Evolutionary conservation across 2,329 filamentous ascomycete genomes (phyloP), one percentile per base, ranked within the genome.

Genomic region (Alternaria burnsii): DNA sequence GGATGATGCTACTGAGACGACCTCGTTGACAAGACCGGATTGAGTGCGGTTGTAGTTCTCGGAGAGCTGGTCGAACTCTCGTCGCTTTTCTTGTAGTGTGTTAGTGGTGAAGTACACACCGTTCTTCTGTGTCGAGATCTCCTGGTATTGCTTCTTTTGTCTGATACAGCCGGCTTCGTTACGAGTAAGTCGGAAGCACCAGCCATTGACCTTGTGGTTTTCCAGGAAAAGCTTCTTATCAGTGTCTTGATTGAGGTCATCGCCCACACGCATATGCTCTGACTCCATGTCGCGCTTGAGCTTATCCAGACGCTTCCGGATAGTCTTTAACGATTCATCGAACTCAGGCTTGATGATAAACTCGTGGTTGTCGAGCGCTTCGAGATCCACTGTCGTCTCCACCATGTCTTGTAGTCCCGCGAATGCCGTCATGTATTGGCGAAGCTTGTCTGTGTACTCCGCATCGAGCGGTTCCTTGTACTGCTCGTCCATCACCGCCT

Each of bases 341-440:
- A 97, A 99, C 74, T 99, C 95, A 1, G 96, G 92, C 80, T 98
- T 99, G 85, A 99, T 99, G 71, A 97, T 94, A 80, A 96, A 99
- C 76, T 99, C 95, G 74, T 99, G 95, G 68, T 95, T 93, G 72
- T 99, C 94, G 11, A 99, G 87, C 3, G 95, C 95, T 59, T 97
- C 92, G 0, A 99, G 87, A 73, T 99, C 95, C 14, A 99, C 94
- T 0, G 96, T 99, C 2, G 95, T 97, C 82, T 99, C 95, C 0
- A 99, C 95, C 93, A 99, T 97, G 76, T 99, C 95, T 73, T 94
- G 92, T 11, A 99, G 84, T 75, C 93, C 97, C 26, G 87, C 89
- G 52, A 99, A 85, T 72, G 89, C 92, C 72, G 93, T 89, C 6
- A 89, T 91, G 61, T 92, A 87, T 61, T 91, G 87, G 9, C 79